phyloP scores from a whole-genome alignment of 306 rosid species.

The Dryas drummondii region DNA sequence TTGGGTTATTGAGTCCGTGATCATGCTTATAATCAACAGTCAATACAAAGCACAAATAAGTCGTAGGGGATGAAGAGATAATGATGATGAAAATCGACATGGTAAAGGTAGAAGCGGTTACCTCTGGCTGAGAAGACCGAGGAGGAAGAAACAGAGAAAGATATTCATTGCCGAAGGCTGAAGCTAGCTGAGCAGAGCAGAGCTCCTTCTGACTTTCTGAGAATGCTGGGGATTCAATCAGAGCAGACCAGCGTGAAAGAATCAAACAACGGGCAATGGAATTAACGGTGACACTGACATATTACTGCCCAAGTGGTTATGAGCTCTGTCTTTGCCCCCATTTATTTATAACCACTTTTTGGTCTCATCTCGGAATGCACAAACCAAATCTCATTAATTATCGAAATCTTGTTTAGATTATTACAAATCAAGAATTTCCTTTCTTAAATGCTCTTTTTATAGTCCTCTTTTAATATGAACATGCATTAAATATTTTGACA shows the following conservation, averaged over 20 bases:
- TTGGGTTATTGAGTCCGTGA: neutral
- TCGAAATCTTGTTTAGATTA: too few relatives aligned
- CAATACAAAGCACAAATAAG: neutral
- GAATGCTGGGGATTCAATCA: neutral
- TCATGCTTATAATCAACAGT: neutral
- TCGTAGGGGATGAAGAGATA: neutral
- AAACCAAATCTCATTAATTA: neutral
- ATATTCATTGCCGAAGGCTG: constrained; percentile 38
- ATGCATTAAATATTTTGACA: too few relatives aligned
- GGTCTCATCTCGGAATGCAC: neutral
- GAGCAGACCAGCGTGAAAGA: constrained; percentile 3
- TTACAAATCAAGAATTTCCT: too few relatives aligned
- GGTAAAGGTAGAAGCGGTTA: constrained; percentile 7
- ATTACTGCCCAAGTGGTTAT: neutral
- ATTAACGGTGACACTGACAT: neutral
- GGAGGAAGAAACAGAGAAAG: constrained; percentile 39
- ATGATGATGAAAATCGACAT: neutral
- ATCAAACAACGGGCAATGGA: neutral
- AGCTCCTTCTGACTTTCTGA: neutral
- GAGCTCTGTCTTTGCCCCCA: neutral
- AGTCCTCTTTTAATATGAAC: too few relatives aligned
- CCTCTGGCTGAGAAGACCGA: constrained; percentile 45
- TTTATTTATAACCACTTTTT: neutral
- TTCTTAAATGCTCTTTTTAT: too few relatives aligned
- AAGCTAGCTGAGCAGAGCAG: constrained; percentile 12